Evolutionary conservation across 75 land plant genomes (phyloP), one percentile per base, ranked within the genome.

Genomic region (Pinus tabuliformis): DNA sequence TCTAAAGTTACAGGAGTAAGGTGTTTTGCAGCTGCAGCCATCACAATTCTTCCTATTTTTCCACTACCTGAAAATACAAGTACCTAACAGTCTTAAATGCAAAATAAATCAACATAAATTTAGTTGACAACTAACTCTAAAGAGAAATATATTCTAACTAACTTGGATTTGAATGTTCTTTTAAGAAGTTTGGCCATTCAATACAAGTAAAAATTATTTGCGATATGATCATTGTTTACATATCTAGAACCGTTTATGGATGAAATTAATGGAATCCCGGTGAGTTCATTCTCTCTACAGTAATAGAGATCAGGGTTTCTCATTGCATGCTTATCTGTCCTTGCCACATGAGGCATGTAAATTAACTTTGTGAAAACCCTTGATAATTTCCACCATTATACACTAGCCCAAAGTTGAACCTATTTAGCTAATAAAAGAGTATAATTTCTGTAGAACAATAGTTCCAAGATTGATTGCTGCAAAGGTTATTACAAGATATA

Each of bases 21-120:
- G 73, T 95, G 95, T 86, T 97, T 95, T 57, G 95, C 93, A 75
- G 99, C 99, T 74, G 97, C 99, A 73, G 89, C 77, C 95, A 94
- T 90, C 77, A 96, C 81, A 61, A 96, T 90, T 24, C 91, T 88
- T 26, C 91, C 99, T 7, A 96, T 85, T 83, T 72, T 90, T 36
- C 86, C 77, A 78, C 84, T 91, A 26, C 98, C 98, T 95, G 81
- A 63, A 86, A 42, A 61, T 5, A 22, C 30, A 33, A 70, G 56
- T 59, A 12, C 5, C 39, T 49, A 24, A 30, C n/a, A 36, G 16
- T 17, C 39, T 30, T 64, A 13, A 5, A 42, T 6, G 3, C n/a
- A 21, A 68, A 18, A 3, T 68, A 42, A 8, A 68, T 42, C 49
- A 68, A 42, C 8, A 49, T 49, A 42, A 9, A 39, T 42, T 37